Percentiles rank a stretch among this genome's conserved stretches.
phyloP scores from a whole-genome alignment of 306 rosid species.

The Erythrophleum fordii region DNA sequence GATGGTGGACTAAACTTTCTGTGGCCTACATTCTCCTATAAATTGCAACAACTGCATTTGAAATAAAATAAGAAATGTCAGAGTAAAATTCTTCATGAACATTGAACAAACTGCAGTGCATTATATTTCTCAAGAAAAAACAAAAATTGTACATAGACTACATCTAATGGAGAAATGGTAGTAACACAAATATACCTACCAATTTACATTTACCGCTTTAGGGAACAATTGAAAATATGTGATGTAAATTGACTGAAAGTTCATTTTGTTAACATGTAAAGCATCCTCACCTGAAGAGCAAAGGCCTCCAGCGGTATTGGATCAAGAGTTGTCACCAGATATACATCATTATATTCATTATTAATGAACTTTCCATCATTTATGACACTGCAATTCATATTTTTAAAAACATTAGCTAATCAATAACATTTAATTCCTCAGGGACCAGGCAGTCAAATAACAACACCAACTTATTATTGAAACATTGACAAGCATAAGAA shows the following conservation, averaged over 20 bases:
- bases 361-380: conserved; percentile 80
- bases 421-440: conserved; percentile 16
- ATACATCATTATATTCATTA: conserved; percentile 87
- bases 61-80: too few species aligned
- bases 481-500: neutral
- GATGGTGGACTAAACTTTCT: too few species aligned
- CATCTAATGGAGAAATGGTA: neutral
- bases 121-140: conserved; percentile 21
- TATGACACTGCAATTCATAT: conserved; percentile 65
- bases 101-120: conserved; percentile 10
- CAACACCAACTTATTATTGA: neutral
- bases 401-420: conserved; percentile 38
- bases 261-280: conserved; percentile 25
- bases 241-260: neutral
- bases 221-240: conserved; percentile 18
- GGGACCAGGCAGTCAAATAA: conserved; percentile 10
- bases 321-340: conserved; percentile 82
- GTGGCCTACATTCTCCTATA: too few species aligned
- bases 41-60: too few species aligned
- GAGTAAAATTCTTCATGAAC: too few species aligned
- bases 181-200: neutral
- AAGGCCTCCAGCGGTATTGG: conserved; percentile 93
- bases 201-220: neutral
- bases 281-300: conserved; percentile 82
- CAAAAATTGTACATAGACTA: neutral